phyloP scores from a whole-genome alignment of 148 eudicot genomes.

The Fallopia convolvulus region DNA sequence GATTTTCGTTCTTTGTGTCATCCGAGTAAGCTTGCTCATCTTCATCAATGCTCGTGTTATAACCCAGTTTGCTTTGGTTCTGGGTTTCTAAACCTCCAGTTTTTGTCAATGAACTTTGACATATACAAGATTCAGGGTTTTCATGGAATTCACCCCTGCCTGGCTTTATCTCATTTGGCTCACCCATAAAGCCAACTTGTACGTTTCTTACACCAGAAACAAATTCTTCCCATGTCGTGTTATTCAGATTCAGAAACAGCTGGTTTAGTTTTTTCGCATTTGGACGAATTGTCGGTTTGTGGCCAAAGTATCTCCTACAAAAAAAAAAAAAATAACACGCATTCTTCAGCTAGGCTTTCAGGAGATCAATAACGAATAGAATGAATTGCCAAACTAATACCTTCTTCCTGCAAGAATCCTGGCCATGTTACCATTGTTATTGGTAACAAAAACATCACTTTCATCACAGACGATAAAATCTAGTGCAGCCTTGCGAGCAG shows the following conservation, averaged over 20 bases:
- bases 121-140: constrained; percentile 75
- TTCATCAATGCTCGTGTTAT: constrained; percentile 12
- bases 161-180: constrained; percentile 79
- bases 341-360: neutral
- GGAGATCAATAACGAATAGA: neutral
- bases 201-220: constrained; percentile 78
- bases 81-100: neutral
- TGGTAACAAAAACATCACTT: constrained; percentile 92
- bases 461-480: constrained; percentile 93
- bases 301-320: constrained; percentile 90
- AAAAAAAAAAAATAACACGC: neutral
- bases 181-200: constrained; percentile 94
- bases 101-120: constrained; percentile 42
- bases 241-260: constrained; percentile 50
- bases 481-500: constrained; percentile 97
- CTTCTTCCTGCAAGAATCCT: constrained; percentile 95
- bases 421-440: constrained; percentile 98
- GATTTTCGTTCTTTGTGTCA: neutral
- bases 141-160: constrained; percentile 84
- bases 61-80: constrained; percentile 11
- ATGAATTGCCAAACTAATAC: constrained; percentile 22
- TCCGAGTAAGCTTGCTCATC: neutral
- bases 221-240: constrained; percentile 66
- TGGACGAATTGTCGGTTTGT: constrained; percentile 88
- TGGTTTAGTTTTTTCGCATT: constrained; percentile 89